Evolutionary conservation across 371 early-diverging fungal species (phyloP).

Genomic region (Parasitella parasitica): DNA sequence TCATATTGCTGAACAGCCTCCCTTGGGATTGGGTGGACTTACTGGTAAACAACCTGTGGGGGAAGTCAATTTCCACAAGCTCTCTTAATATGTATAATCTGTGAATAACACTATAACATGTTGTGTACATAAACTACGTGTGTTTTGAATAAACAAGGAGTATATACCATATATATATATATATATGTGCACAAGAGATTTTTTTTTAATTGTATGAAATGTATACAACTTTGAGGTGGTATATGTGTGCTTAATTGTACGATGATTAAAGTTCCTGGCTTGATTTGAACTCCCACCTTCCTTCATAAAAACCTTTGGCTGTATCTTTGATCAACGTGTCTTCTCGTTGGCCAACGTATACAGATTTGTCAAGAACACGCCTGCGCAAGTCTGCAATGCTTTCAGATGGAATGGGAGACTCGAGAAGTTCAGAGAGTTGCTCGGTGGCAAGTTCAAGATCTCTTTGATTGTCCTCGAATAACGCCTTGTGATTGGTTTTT

Average conservation of each 20-base stretch:
- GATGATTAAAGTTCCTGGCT: neutral
- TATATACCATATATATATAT: no score
- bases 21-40: slow-evolving; percentile 25
- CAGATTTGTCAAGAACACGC: slow-evolving; percentile 79
- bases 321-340: slow-evolving; percentile 82
- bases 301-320: slow-evolving; percentile 72
- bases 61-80: slow-evolving; percentile 28
- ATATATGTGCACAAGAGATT: no score
- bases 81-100: slow-evolving; percentile 1
- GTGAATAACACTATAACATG: no score
- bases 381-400: slow-evolving; percentile 77
- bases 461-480: slow-evolving; percentile 95
- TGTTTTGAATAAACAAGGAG: no score
- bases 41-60: slow-evolving; percentile 38
- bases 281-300: slow-evolving; percentile 55
- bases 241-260: neutral
- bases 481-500: slow-evolving; percentile 75
- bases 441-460: slow-evolving; percentile 96
- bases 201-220: no score
- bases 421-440: slow-evolving; percentile 83
- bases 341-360: slow-evolving; percentile 72
- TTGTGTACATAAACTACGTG: no score
- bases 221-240: neutral
- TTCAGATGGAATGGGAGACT: slow-evolving; percentile 70
- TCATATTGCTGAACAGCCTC: slow-evolving; percentile 31